phyloP scores from a whole-genome alignment of 78 protist species.

The slime mould (Dictyostelium discoideum) region DNA sequence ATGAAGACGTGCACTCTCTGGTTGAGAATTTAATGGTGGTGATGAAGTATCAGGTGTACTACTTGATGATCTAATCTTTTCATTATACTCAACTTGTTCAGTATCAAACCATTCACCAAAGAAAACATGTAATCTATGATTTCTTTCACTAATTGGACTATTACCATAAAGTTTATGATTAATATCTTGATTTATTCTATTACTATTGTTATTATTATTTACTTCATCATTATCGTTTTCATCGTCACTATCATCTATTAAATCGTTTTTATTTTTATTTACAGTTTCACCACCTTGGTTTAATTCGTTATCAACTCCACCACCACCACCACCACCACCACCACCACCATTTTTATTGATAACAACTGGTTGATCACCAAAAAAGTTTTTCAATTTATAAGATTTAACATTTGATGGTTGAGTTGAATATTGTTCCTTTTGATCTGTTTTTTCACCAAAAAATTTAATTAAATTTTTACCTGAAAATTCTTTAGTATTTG shows the following conservation, averaged over 20 bases:
- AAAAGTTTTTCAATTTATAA: constrained; percentile 33
- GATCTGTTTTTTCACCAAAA: constrained; percentile 61
- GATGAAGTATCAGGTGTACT: background rate
- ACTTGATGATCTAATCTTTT: constrained; percentile 48
- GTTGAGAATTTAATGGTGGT: constrained; percentile 6
- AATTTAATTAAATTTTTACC: constrained; percentile 36
- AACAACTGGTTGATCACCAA: constrained; percentile 21
- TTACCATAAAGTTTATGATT: constrained; percentile 1
- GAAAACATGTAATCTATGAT: constrained; percentile 52
- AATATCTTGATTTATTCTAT: background rate
- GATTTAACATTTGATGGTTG: constrained; percentile 68
- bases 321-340: too few species aligned
- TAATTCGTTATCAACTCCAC: background rate
- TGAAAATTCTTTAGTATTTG: constrained; percentile 8
- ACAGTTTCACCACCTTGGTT: background rate
- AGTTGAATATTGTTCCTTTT: constrained; percentile 28
- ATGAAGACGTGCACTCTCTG: constrained; percentile 30
- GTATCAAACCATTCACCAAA: constrained; percentile 70
- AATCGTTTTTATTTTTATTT: background rate
- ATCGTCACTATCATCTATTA: too few species aligned
- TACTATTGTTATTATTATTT: background rate
- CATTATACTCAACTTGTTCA: constrained; percentile 66
- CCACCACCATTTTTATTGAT: background rate
- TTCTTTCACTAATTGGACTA: constrained; percentile 30
- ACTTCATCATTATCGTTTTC: background rate